phyloP scores from a whole-genome alignment of 441 rosid genomes.

The Aquilaria agallochum region DNA sequence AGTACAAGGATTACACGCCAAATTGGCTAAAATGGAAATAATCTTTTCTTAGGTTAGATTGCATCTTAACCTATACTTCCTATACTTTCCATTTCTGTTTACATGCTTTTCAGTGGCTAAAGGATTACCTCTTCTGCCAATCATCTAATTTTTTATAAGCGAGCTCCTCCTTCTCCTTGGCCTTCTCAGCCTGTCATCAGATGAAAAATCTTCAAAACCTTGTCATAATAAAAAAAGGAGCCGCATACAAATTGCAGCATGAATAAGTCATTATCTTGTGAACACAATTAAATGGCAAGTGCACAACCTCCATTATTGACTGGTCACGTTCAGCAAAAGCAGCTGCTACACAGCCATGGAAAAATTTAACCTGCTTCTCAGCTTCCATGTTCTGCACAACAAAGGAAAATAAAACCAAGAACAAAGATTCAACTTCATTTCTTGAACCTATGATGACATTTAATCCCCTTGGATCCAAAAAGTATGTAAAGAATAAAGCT shows the following conservation, averaged over 20 bases:
- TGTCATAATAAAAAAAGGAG: neutral
- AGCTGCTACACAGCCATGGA: conserved; percentile 95
- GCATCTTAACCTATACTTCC: too few relatives aligned
- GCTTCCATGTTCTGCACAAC: conserved; percentile 71
- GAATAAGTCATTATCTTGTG: neutral
- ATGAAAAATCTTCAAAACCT: conserved; percentile 10
- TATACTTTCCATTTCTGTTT: too few relatives aligned
- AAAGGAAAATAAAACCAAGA: conserved; percentile 8
- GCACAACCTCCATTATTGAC: conserved; percentile 83
- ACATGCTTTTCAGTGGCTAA: too few relatives aligned
- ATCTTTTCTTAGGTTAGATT: too few relatives aligned
- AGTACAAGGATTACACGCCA: too few relatives aligned
- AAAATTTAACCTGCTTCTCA: conserved; percentile 93
- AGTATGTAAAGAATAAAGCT: too few relatives aligned
- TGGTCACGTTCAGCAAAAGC: conserved; percentile 98
- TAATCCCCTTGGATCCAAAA: too few relatives aligned
- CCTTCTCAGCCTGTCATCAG: conserved; percentile 85
- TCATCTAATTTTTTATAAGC: conserved; percentile 58
- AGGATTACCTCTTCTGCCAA: conserved; percentile 53
- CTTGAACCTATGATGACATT: too few relatives aligned
- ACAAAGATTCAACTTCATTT: neutral
- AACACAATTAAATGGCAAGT: conserved; percentile 9
- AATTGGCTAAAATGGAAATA: too few relatives aligned
- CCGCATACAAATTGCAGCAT: neutral
- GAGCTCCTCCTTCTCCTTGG: conserved; percentile 82